Evolutionary conservation across 805 yeast species (phyloP), one percentile per base, ranked within the genome.

Genomic region (Yarrowia keelungensis): DNA sequence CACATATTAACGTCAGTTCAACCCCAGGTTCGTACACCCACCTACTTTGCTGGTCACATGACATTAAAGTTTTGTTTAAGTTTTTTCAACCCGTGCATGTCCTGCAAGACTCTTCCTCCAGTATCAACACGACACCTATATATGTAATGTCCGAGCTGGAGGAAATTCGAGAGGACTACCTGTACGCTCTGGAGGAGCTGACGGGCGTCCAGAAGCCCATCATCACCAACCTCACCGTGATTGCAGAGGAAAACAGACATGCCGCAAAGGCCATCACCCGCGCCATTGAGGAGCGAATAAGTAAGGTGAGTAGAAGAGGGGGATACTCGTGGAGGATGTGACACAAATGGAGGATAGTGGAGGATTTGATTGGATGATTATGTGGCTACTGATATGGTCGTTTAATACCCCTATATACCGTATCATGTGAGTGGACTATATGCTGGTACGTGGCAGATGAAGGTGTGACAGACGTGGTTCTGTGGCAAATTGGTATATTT

Each of bases 191-290:
- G 50, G 84, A 84, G 42, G 95, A 91, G 69, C 82, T 95, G 70
- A 91, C 97, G 4, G 89, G 89, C 79, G 93, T 92, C 77, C 91
- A 97, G 8, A 83, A 92, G 70, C 98, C 98, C 11, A 90, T 93
- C 68, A 95, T 95, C 70, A 89, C 90, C 47, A 89, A 87, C 53
- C 82, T 93, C 74, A 95, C 98, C 9, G 83, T 86, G 49, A 85
- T 92, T 67, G 98, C 99, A 2, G 90, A 86, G 73, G 98, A 95
- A 75, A 91, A 92, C 76, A 84, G 87, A 22, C 84, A 85, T 54
- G 86, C 85, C 68, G 97, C 98, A 9, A 85, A 86, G 67, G 90
- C 88, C 61, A 90, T 95, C 51, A 86, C 90, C 16, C 85, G 85
- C 67, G 91, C 92, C 15, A 85, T 95, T 68, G 91, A 89, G 72